Conservation (phyloP, 2,329 filamentous ascomycete genomes). For the Fusarium sp. region DNA sequence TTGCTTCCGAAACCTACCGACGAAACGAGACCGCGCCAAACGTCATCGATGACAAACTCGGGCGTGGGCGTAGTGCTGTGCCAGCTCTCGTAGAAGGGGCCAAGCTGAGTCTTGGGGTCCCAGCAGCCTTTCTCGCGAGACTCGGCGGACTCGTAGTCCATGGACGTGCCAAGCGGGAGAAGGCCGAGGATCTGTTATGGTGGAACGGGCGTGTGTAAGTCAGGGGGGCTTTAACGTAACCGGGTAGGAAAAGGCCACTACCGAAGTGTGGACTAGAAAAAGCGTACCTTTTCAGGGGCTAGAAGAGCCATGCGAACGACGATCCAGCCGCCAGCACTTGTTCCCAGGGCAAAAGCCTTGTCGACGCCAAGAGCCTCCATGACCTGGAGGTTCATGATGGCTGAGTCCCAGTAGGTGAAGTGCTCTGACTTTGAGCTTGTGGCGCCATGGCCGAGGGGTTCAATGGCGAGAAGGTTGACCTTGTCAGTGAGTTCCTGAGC, state of each 20-base stretch:
- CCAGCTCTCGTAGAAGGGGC: conserved; percentile 56
- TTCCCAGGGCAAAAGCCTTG: conserved; percentile 61
- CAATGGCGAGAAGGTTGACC: conserved; percentile 61
- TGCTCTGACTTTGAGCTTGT: conserved; percentile 55
- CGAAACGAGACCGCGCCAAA: conserved; percentile 56
- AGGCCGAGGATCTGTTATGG: conserved; percentile 55
- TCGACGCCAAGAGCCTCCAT: conserved; percentile 59
- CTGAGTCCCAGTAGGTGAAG: conserved; percentile 66
- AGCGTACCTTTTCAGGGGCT: conserved; percentile 56
- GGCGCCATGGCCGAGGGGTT: conserved; percentile 62
- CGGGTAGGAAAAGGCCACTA: not conserved
- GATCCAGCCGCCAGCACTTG: conserved; percentile 63
- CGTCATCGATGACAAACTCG: conserved; percentile 58
- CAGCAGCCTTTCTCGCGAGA: conserved; percentile 59
- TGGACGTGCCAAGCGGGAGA: conserved; percentile 59
- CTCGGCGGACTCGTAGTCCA: conserved; percentile 61
- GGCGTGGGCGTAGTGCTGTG: conserved; percentile 50
- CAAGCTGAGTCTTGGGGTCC: conserved; percentile 55
- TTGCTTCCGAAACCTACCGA: conserved; percentile 56
- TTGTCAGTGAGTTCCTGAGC: conserved; percentile 51
- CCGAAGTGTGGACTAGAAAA: not conserved
- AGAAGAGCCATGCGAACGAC: conserved; percentile 60
- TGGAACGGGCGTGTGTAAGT: conserved; percentile 7
- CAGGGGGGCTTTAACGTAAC: not conserved
- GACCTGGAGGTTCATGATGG: conserved; percentile 63